Evolutionary conservation across 2,329 filamentous ascomycete species (phyloP), one percentile per base, ranked within the genome.

Genomic region (Alternaria postmessia): DNA sequence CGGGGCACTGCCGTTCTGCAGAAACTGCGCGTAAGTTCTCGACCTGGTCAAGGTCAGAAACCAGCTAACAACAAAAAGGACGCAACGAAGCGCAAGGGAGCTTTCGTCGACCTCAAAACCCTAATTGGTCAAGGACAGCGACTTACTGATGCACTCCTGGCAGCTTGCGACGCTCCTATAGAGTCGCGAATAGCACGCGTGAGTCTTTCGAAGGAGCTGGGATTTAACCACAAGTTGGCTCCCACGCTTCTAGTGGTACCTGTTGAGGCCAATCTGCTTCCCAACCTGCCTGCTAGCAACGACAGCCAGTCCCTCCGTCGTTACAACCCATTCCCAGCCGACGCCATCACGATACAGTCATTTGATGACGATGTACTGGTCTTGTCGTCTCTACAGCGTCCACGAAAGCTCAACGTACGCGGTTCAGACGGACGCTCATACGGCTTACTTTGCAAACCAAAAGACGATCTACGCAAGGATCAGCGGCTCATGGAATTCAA

Each of bases 401-500:
- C 96, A 12, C 89, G 94, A 51, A 95, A 94, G 68, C 87, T 99
- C 55, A 95, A 89, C 16, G 91, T 95, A 7, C 87, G 92, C 55
- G 95, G 94, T 0, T 94, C 92, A 0, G 93, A 99, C 78, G 95
- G 96, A 7, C 91, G 90, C 59, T 85, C 86, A 18, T 99, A 99
- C 77, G 92, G 92, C 65, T 87, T 99, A 7, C 85, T 99, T 57
- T 96, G 96, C 82, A 99, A 99, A 75, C 96, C 95, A 8, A 98
- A 98, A 78, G 95, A 99, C 76, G 96, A 99, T 77, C 86, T 99
- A 24, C 91, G 95, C 51, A 99, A 96, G 67, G 96, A 99, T 72
- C 94, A 98, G 78, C 92, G 95, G 52, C 88, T 99, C 20, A 99
- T 99, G 94, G 96, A 99, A 75, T 99, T 99, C 83, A 99, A 98